Percentiles rank a stretch among this genome's conserved stretches.
These are phyloP conservation scores for Nigrograna mackinnonii DNA, from an alignment of 2,329 filamentous ascomycete genomes.

Conservation along the genomic window DNA sequence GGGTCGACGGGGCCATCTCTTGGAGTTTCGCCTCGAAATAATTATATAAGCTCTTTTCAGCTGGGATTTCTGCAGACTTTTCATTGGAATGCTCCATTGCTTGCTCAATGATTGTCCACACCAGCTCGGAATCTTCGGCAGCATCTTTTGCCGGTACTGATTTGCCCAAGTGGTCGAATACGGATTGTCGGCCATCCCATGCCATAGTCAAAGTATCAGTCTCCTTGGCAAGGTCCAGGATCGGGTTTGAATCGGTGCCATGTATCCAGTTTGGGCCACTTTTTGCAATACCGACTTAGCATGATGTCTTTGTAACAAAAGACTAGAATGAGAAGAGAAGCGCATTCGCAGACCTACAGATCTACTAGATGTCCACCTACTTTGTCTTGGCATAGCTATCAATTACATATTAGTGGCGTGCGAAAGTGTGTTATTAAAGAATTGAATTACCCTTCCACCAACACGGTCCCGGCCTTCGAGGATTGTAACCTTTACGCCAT, in stretches of 20 bases:
- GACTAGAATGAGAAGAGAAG: not conserved
- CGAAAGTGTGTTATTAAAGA: too few species aligned
- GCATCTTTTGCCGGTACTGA: slow-evolving; percentile 50
- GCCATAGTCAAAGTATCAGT: slow-evolving; percentile 59
- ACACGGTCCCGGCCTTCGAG: slow-evolving; percentile 70
- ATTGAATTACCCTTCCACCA: slow-evolving; percentile 65
- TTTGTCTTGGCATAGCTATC: slow-evolving; percentile 53
- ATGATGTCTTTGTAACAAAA: not conserved
- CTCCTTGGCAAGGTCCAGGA: slow-evolving; percentile 66
- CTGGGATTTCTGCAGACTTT: slow-evolving; percentile 56
- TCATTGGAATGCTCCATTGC: slow-evolving; percentile 70
- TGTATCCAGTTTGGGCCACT: slow-evolving; percentile 83
- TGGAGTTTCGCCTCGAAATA: slow-evolving; percentile 57
- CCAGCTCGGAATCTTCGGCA: slow-evolving; percentile 48
- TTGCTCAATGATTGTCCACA: slow-evolving; percentile 71
- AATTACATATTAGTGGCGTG: not conserved
- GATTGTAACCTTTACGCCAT: slow-evolving; percentile 69
- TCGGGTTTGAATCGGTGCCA: slow-evolving; percentile 71
- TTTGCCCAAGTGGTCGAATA: slow-evolving; percentile 62
- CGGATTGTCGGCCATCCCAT: slow-evolving; percentile 58
- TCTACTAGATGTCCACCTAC: slow-evolving; percentile 57
- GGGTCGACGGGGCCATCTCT: slow-evolving; percentile 40
- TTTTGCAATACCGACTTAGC: slow-evolving; percentile 5
- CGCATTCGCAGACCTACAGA: slow-evolving; percentile 50
- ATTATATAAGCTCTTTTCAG: slow-evolving; percentile 58